Conservation (phyloP, 1,139 yeast species). For the Geotrichum candidum region DNA sequence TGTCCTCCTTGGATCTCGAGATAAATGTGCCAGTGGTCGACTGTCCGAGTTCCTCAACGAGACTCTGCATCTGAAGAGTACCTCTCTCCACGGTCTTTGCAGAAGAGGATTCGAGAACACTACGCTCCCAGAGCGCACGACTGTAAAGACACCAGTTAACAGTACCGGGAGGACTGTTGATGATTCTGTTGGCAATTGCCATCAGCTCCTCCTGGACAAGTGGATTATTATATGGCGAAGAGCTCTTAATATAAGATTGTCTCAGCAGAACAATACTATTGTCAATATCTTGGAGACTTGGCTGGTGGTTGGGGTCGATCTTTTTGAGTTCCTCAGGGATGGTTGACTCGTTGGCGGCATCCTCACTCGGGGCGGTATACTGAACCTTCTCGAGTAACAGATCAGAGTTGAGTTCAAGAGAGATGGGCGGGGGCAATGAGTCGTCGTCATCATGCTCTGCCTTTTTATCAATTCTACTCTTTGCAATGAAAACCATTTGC, state of each 20-base stretch:
- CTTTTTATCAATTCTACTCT: slow-evolving; percentile 38
- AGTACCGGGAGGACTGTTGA: slow-evolving; percentile 45
- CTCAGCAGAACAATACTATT: slow-evolving; percentile 65
- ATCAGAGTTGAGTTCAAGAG: slow-evolving; percentile 66
- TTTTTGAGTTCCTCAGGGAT: slow-evolving; percentile 52
- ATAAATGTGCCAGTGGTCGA: slow-evolving; percentile 51
- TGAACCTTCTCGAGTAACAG: slow-evolving; percentile 69
- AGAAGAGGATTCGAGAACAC: slow-evolving; percentile 70
- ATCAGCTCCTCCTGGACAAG: slow-evolving; percentile 75
- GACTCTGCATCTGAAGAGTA: slow-evolving; percentile 82
- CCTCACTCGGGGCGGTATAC: slow-evolving; percentile 34
- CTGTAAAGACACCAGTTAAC: slow-evolving; percentile 78
- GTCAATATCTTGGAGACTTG: slow-evolving; percentile 65
- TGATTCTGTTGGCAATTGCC: slow-evolving; percentile 67
- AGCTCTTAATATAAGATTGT: slow-evolving; percentile 57
- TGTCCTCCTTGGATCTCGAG: slow-evolving; percentile 41
- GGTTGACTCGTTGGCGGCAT: slow-evolving; percentile 39
- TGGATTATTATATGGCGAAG: slow-evolving; percentile 63
- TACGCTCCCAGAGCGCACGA: slow-evolving; percentile 85
- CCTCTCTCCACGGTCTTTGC: slow-evolving; percentile 92
- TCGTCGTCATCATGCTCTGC: slow-evolving; percentile 27
- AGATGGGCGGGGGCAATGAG: slow-evolving; percentile 27
- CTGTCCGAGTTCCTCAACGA: slow-evolving; percentile 84
- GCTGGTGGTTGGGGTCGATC: slow-evolving; percentile 79
- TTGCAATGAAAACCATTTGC: slow-evolving; percentile 74